phyloP scores from a whole-genome alignment of 148 eudicot species.

The Camellia japonica region DNA sequence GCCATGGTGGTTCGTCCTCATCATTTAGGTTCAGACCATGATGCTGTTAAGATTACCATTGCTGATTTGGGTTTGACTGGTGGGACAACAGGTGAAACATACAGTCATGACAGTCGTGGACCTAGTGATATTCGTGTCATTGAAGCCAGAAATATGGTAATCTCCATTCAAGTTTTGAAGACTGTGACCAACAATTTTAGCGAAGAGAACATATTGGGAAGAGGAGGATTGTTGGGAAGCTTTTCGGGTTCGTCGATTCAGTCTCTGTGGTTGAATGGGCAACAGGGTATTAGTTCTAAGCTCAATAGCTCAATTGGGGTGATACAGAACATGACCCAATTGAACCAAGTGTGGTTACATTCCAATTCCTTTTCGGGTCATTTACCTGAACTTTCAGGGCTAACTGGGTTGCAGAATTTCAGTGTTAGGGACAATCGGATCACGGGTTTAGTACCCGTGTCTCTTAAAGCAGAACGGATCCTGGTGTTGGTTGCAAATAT shows the following conservation, averaged over 20 bases:
- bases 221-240: constrained; percentile 58
- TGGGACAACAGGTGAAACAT: constrained; percentile 36
- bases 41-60: constrained; percentile 58
- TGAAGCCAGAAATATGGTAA: constrained; percentile 43
- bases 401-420: too few relatives aligned
- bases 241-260: too few relatives aligned
- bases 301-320: too few relatives aligned
- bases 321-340: too few relatives aligned
- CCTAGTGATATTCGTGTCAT: constrained; percentile 39
- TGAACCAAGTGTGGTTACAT: constrained; percentile 50
- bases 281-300: too few relatives aligned
- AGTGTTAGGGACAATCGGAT: too few relatives aligned
- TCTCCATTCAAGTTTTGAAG: constrained; percentile 49
- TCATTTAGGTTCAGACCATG: constrained; percentile 52
- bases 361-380: too few relatives aligned
- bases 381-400: too few relatives aligned
- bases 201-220: constrained; percentile 44
- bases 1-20: constrained; percentile 61
- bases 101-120: constrained; percentile 38
- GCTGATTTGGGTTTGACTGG: constrained; percentile 41
- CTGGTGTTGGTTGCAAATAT: too few relatives aligned
- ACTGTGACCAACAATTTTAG: constrained; percentile 50
- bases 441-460: too few relatives aligned
- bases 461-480: too few relatives aligned
- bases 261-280: too few relatives aligned